Conservation (phyloP, 2,329 filamentous ascomycete genomes). For the Fusarium sp. region DNA sequence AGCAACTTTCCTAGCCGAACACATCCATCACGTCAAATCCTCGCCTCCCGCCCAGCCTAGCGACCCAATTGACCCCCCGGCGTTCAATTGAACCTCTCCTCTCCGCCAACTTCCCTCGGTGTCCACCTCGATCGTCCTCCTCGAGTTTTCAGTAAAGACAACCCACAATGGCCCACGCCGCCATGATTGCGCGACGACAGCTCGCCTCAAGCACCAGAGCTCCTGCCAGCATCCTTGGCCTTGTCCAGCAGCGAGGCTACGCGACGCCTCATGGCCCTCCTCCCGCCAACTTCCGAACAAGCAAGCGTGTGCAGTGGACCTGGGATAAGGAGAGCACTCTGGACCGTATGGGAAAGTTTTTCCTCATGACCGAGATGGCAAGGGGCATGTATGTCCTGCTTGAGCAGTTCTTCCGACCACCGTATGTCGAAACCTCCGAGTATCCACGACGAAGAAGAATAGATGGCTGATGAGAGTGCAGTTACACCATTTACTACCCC, state of each 20-base stretch:
- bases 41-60: slow-evolving; percentile 44
- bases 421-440: slow-evolving; percentile 71
- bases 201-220: slow-evolving; percentile 47
- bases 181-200: slow-evolving; percentile 55
- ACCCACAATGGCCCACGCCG: slow-evolving; percentile 51
- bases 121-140: slow-evolving; percentile 29
- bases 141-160: slow-evolving; percentile 4
- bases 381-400: slow-evolving; percentile 97
- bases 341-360: slow-evolving; percentile 91
- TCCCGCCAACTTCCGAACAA: slow-evolving; percentile 83
- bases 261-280: slow-evolving; percentile 83
- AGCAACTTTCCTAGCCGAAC: slow-evolving; percentile 50
- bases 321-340: slow-evolving; percentile 80
- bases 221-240: slow-evolving; percentile 38
- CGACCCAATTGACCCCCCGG: slow-evolving; percentile 45
- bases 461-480: slow-evolving; percentile 54
- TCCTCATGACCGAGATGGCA: slow-evolving; percentile 94
- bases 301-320: slow-evolving; percentile 81
- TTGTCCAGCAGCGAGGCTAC: slow-evolving; percentile 57
- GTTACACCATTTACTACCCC: slow-evolving; percentile 98
- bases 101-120: slow-evolving; percentile 20
- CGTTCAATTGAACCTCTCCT: slow-evolving; percentile 45
- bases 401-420: slow-evolving; percentile 98
- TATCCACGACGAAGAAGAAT: neutral
- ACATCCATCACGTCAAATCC: slow-evolving; percentile 49